A percentile compares a stretch with the other conserved stretches of the same genome.
phyloP scores from a whole-genome alignment of 805 yeast genomes.

The Spathaspora boniae region DNA sequence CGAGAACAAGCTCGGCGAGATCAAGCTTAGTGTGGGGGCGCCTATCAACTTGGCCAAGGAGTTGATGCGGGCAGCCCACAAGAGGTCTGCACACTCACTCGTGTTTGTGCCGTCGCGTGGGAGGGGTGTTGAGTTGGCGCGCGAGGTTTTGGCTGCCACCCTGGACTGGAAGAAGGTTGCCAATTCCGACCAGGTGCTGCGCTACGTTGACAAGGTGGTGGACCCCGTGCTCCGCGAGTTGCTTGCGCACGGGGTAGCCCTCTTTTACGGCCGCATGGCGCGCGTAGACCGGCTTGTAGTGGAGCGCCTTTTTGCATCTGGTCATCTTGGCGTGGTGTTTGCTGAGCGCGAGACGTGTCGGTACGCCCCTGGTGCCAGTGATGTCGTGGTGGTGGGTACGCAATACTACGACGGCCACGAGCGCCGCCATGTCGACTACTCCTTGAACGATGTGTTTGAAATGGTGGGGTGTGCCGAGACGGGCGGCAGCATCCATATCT shows the following conservation, averaged over 20 bases:
- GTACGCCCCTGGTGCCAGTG: slow-evolving; percentile 48
- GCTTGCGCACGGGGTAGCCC: slow-evolving; percentile 61
- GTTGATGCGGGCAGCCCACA: too few relatives aligned
- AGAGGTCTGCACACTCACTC: slow-evolving; percentile 28
- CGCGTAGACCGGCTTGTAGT: slow-evolving; percentile 52
- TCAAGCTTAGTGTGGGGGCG: slow-evolving; percentile 43
- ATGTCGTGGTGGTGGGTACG: slow-evolving; percentile 68
- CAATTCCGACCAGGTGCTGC: slow-evolving; percentile 38
- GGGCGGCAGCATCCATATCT: slow-evolving; percentile 43
- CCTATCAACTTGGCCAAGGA: slow-evolving; percentile 5
- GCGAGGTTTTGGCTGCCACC: slow-evolving; percentile 33
- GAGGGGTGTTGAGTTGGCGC: slow-evolving; percentile 51
- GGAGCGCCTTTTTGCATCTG: slow-evolving; percentile 47
- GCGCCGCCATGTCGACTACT: slow-evolving; percentile 65
- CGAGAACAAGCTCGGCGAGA: slow-evolving; percentile 49
- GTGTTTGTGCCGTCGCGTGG: slow-evolving; percentile 59
- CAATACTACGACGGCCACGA: slow-evolving; percentile 70
- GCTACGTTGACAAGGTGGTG: slow-evolving; percentile 39
- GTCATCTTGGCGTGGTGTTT: slow-evolving; percentile 53
- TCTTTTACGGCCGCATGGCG: slow-evolving; percentile 56
- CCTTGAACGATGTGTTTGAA: slow-evolving; percentile 59
- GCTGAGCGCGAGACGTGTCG: slow-evolving; percentile 57
- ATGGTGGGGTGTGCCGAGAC: slow-evolving; percentile 54
- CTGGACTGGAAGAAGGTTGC: slow-evolving; percentile 12
- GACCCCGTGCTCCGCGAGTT: slow-evolving; percentile 47